Evolutionary conservation across 345 rosid species (phyloP), one percentile per base, ranked within the genome.

Genomic region (Cardamine resedifolia): DNA sequence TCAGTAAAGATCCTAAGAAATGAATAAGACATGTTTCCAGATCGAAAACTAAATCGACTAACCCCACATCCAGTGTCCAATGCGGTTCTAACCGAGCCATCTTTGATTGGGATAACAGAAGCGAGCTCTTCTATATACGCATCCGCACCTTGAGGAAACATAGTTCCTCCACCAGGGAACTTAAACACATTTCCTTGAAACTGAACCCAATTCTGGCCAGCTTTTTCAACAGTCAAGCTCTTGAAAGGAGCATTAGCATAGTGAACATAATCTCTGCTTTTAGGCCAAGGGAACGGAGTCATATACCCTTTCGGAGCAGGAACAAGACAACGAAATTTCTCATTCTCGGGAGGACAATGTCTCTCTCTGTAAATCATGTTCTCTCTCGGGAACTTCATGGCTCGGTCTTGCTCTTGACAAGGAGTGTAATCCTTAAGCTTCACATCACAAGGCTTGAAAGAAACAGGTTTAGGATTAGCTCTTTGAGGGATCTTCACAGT

Each of bases 101-200:
- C 96, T 45, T 84, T 84, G 67, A 95, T 90, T 0, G 99, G 99
- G 58, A 95, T 91, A 50, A 95, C 88, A 2, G 88, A 75, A 45
- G 97, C 96, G 55, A 95, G 85, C 76, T 90, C 96, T 34, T 91
- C 94, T 18, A 95, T 91, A 73, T 89, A 95, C 2, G 92, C 92
- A 83, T 95, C 99, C 6, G 99, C 99, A 15, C 97, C 99, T 69
- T 91, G 96, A 64, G 99, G 99, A 53, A 95, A 95, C 99, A 91
- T 91, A 45, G 99, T 95, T 71, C 99, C 99, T 9, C 99, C 99
- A 65, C 99, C 99, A 0, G 99, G 99, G 81, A 95, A 95, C 66
- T 87, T 95, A 72, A 95, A 95, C 39, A 90, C 96, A 71, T 86
- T 77, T 8, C 97, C 99, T 75, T 91, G 86, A 77, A 71, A 95